A percentile compares a stretch with the other conserved stretches of the same genome.
Conservation (phyloP, 208 protist genomes). For the Acanthamoeba rhysodes region DNA sequence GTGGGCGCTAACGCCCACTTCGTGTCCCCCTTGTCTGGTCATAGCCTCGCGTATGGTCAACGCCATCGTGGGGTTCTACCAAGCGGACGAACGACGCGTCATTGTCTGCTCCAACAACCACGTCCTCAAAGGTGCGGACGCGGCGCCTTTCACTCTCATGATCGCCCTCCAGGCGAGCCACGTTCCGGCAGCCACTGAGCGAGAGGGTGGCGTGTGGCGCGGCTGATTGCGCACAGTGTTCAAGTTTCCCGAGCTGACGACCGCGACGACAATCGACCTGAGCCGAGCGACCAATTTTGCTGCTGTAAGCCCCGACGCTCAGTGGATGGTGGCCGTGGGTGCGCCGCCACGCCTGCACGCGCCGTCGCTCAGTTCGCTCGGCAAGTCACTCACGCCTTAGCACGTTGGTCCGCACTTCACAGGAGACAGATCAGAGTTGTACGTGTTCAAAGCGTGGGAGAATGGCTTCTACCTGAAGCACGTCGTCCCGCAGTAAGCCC, state of each 20-base stretch:
- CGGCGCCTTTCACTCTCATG: too few species aligned
- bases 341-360: neutral
- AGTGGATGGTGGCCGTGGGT: slow-evolving; percentile 18
- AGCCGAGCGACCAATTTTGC: neutral
- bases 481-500: neutral
- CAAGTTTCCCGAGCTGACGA: neutral
- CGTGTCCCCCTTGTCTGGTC: neutral
- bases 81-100: neutral
- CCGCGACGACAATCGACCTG: neutral
- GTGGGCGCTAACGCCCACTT: neutral
- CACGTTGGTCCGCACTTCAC: neutral
- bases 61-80: neutral
- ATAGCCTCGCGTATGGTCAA: neutral
- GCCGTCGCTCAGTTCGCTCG: too few species aligned
- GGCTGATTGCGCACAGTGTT: neutral
- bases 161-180: too few species aligned
- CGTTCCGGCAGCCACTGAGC: neutral
- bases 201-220: neutral
- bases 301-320: neutral
- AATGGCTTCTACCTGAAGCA: neutral
- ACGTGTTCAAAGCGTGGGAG: neutral
- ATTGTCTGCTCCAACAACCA: slow-evolving; percentile 35
- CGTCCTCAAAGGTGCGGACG: too few species aligned
- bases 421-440: neutral
- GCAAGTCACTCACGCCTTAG: neutral